Evolutionary conservation across 2,329 filamentous ascomycete species (phyloP).

Genomic region (Apiospora malaysiana): DNA sequence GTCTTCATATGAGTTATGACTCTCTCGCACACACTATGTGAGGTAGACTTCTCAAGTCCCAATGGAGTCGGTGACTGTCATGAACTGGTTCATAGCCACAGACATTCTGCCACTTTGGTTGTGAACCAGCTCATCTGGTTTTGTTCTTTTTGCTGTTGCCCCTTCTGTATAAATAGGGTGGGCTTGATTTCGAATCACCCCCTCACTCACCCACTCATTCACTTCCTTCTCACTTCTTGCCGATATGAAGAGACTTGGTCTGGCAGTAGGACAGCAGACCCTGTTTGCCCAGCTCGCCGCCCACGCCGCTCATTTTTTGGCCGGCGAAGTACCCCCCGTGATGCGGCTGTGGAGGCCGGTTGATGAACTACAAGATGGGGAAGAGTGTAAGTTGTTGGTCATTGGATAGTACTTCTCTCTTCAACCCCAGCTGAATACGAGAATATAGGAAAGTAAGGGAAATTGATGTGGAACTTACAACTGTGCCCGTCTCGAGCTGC

Average conservation of each 20-base stretch:
- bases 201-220: not conserved
- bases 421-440: too few relatives aligned
- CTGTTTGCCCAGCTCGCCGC: conserved; percentile 42
- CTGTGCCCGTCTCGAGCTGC: conserved; percentile 60
- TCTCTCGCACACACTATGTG: too few relatives aligned
- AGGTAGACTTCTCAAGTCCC: too few relatives aligned
- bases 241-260: conserved; percentile 40
- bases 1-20: too few relatives aligned
- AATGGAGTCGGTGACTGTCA: too few relatives aligned
- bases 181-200: too few relatives aligned
- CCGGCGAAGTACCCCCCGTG: conserved; percentile 40
- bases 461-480: conserved; percentile 38
- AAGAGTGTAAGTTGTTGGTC: not conserved
- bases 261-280: conserved; percentile 42
- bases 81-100: too few relatives aligned
- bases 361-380: conserved; percentile 51
- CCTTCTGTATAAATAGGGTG: too few relatives aligned
- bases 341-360: conserved; percentile 39
- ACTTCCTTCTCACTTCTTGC: conserved; percentile 29
- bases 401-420: too few relatives aligned
- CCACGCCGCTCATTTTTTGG: conserved; percentile 42
- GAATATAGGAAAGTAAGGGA: not conserved
- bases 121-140: too few relatives aligned
- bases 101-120: too few relatives aligned
- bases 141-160: too few relatives aligned